Percentiles rank a stretch among this genome's conserved stretches.
phyloP scores from a whole-genome alignment of 2,329 filamentous ascomycete genomes.

The Ophiostoma sp. region DNA sequence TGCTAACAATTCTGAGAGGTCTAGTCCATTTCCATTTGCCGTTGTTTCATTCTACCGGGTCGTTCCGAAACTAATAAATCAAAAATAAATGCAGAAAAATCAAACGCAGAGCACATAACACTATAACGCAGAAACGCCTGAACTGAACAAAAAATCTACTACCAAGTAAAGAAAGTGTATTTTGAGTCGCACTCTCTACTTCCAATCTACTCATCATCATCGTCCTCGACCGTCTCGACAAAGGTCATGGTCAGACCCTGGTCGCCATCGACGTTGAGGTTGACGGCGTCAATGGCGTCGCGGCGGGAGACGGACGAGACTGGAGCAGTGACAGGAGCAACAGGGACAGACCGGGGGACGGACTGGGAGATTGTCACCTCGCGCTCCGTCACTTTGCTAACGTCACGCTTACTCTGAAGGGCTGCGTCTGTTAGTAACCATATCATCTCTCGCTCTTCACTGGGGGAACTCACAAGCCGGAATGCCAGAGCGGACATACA shows the following conservation, averaged over 20 bases:
- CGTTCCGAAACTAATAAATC: conserved; percentile 14
- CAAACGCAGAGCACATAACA: not conserved
- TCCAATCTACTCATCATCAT: conserved; percentile 14
- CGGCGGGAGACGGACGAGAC: conserved; percentile 27
- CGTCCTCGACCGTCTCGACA: conserved; percentile 42
- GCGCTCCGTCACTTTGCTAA: conserved; percentile 15
- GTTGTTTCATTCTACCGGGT: conserved; percentile 13
- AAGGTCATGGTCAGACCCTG: conserved; percentile 51
- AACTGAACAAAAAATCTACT: not conserved
- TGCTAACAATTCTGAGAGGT: not conserved
- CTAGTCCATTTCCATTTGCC: not conserved
- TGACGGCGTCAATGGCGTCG: conserved; percentile 44
- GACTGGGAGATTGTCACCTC: not conserved
- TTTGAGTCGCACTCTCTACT: not conserved
- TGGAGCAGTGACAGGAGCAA: conserved; percentile 2
- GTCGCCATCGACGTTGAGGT: conserved; percentile 46
- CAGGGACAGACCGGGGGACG: not conserved
- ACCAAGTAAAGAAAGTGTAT: not conserved
- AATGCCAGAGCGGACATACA: conserved; percentile 48
- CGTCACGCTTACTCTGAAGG: conserved; percentile 33
- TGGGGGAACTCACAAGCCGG: conserved; percentile 42
- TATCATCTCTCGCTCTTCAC: not conserved
- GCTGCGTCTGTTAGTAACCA: conserved; percentile 29
- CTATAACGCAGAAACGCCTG: conserved; percentile 1
- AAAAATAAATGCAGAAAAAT: not conserved